Percentiles rank a stretch among this genome's conserved stretches.
These are phyloP conservation scores for Pichia sp. DNA, from an alignment of 1,139 yeast species.

Conservation along the genomic window DNA sequence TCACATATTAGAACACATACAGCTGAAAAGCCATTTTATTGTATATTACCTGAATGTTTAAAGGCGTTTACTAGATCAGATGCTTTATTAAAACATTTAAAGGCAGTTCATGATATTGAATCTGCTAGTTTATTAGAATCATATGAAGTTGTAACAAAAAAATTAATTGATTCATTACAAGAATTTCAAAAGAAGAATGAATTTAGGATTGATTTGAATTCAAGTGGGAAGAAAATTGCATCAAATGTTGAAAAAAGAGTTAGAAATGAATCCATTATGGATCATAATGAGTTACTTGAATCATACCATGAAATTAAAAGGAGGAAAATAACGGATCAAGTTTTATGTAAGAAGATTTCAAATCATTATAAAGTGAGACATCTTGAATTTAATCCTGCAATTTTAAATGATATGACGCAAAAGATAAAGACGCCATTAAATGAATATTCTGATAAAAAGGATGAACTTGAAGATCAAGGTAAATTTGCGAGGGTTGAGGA, in stretches of 20 bases:
- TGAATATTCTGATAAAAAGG: conserved; percentile 6
- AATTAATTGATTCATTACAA: not conserved
- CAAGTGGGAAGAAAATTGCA: conserved; percentile 12
- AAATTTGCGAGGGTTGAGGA: conserved; percentile 9
- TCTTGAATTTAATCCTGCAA: conserved; percentile 15
- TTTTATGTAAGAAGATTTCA: conserved; percentile 10
- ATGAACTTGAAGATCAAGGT: conserved; percentile 4
- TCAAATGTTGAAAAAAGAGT: conserved; percentile 5
- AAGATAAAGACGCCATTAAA: conserved; percentile 11
- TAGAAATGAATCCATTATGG: conserved; percentile 7
- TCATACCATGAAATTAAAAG: conserved; percentile 10
- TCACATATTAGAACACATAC: conserved; percentile 63
- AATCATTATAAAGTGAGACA: conserved; percentile 12
- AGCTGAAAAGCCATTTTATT: conserved; percentile 61
- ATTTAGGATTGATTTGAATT: conserved; percentile 6
- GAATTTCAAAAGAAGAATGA: conserved; percentile 8
- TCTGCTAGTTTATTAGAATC: conserved; percentile 20
- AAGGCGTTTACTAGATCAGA: conserved; percentile 54
- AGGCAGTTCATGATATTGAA: conserved; percentile 54
- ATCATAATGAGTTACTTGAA: conserved; percentile 17
- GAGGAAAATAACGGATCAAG: conserved; percentile 2
- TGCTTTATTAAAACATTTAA: conserved; percentile 58
- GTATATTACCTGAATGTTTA: conserved; percentile 66
- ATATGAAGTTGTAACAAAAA: conserved; percentile 18
- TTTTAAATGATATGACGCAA: conserved; percentile 7